These are phyloP conservation scores for Paecilomyces dactylethromorphus DNA, from an alignment of 2,329 filamentous ascomycete genomes.

Conservation along the genomic window DNA sequence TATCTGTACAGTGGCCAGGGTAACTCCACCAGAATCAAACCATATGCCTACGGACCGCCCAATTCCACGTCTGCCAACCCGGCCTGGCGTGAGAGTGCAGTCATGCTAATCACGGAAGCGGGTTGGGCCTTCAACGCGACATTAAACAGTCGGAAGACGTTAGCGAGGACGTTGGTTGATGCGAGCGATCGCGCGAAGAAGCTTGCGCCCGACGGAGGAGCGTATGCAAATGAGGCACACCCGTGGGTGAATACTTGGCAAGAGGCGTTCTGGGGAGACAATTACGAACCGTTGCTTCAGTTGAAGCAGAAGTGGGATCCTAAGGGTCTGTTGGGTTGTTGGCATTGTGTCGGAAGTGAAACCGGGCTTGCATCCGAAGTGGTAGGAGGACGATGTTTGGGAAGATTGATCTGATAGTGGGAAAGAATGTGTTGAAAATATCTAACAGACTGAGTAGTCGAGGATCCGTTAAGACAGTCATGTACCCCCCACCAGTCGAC, in stretches of 20 bases:
- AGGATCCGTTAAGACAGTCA: no score
- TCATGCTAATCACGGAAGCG: slow-evolving; percentile 4
- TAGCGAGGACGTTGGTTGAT: no score
- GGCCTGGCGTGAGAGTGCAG: background rate
- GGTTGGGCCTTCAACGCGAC: slow-evolving; percentile 16
- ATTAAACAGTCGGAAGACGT: slow-evolving; percentile 29
- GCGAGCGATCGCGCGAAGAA: slow-evolving; percentile 13
- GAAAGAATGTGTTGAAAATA: no score
- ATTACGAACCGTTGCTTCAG: slow-evolving; percentile 20
- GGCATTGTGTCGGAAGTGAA: slow-evolving; percentile 12
- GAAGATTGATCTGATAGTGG: no score
- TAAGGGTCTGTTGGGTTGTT: slow-evolving; percentile 18
- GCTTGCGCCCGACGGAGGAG: slow-evolving; percentile 21
- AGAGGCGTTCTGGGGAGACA: slow-evolving; percentile 33
- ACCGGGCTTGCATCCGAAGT: no score
- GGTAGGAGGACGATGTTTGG: no score
- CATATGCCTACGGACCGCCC: background rate
- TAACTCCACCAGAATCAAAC: background rate
- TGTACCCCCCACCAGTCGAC: no score
- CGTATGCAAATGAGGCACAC: slow-evolving; percentile 35
- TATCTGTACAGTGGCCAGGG: background rate
- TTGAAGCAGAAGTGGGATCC: slow-evolving; percentile 28
- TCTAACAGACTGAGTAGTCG: no score
- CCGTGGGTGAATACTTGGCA: slow-evolving; percentile 34
- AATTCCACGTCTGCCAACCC: background rate